phyloP scores from a whole-genome alignment of 306 rosid species.

The Quercus aquifolioides region DNA sequence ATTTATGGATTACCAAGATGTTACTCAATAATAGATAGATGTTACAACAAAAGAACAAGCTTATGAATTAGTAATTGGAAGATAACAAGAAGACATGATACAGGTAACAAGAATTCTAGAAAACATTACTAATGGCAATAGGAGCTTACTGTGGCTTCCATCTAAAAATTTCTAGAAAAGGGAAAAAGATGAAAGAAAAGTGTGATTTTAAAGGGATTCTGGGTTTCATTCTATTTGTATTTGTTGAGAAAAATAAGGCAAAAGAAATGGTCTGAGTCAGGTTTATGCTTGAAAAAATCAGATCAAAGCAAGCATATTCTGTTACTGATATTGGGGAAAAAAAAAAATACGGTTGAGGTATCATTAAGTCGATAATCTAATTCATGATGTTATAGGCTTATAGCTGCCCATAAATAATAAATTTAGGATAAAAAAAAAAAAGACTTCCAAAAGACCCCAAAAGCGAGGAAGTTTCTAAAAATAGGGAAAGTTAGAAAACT shows the following conservation, averaged over 20 bases:
- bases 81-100: neutral
- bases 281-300: slow-evolving; percentile 2
- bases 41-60: neutral
- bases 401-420: too few relatives aligned
- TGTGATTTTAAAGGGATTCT: neutral
- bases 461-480: too few relatives aligned
- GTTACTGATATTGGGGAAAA: too few relatives aligned
- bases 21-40: neutral
- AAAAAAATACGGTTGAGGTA: too few relatives aligned
- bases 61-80: neutral
- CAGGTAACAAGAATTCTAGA: neutral
- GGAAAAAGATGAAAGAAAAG: neutral
- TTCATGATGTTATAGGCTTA: too few relatives aligned
- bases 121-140: neutral
- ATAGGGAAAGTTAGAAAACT: too few relatives aligned
- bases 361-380: too few relatives aligned
- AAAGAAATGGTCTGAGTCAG: slow-evolving; percentile 54
- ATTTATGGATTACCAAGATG: slow-evolving; percentile 2
- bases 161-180: slow-evolving; percentile 38
- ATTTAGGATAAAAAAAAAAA: too few relatives aligned
- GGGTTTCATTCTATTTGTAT: slow-evolving; percentile 2
- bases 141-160: slow-evolving; percentile 51
- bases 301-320: too few relatives aligned
- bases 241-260: slow-evolving; percentile 45
- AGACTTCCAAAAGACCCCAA: too few relatives aligned